phyloP scores from a whole-genome alignment of 176 grass and related monocot species.

The Carex littledalei region DNA sequence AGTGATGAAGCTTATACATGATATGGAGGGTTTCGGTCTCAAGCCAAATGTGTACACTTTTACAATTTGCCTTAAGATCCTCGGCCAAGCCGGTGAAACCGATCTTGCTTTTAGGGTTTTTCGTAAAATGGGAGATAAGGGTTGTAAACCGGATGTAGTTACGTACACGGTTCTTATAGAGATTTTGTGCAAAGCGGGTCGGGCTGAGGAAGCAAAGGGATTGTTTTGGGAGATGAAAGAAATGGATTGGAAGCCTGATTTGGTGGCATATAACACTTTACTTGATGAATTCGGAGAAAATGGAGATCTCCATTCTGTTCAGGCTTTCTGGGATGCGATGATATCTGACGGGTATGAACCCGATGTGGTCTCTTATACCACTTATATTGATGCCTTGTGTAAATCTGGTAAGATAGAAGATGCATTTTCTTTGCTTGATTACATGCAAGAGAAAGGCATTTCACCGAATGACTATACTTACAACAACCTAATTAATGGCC shows the following conservation, averaged over 20 bases:
- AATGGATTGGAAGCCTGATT: conserved; percentile 69
- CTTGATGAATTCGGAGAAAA: conserved; percentile 72
- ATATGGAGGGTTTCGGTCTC: conserved; percentile 66
- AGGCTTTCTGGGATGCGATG: conserved; percentile 65
- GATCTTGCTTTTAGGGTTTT: conserved; percentile 53
- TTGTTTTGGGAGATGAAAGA: conserved; percentile 84
- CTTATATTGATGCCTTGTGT: conserved; percentile 54
- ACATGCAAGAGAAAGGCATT: conserved; percentile 62
- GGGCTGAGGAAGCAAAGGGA: conserved; percentile 52
- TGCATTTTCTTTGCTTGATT: conserved; percentile 46
- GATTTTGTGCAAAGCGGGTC: conserved; percentile 62
- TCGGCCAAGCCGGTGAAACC: conserved; percentile 54
- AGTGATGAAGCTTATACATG: conserved; percentile 48
- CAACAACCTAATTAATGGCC: conserved; percentile 71
- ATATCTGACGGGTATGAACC: conserved; percentile 64
- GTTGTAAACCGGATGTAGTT: conserved; percentile 71
- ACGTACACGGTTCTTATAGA: conserved; percentile 76
- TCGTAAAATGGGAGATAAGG: conserved; percentile 51
- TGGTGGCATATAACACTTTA: conserved; percentile 77
- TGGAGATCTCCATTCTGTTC: conserved; percentile 51
- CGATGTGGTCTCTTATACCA: conserved; percentile 66
- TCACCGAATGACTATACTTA: conserved; percentile 72
- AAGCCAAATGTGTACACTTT: conserved; percentile 91
- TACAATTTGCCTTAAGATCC: conserved; percentile 84
- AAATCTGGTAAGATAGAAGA: conserved; percentile 66